A percentile compares a stretch with the other conserved stretches of the same genome.
These are phyloP conservation scores for Naganishia onofrii DNA, from an alignment of 768 basidiomycete species.

Conservation along the genomic window DNA sequence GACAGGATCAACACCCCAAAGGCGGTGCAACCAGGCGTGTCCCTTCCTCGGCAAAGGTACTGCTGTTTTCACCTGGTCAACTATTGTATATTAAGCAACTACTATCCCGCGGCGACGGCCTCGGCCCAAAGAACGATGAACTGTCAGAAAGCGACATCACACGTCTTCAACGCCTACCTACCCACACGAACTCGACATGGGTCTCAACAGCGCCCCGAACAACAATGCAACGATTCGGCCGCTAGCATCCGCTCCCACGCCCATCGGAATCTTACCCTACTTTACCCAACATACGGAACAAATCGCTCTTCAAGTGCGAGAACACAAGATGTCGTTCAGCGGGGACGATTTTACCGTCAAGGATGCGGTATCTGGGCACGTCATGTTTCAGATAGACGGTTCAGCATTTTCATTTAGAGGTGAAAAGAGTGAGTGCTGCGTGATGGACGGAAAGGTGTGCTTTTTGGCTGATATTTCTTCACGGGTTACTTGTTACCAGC, in stretches of 20 bases:
- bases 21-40: too few species aligned
- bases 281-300: constrained; percentile 41
- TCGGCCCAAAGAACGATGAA: too few species aligned
- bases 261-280: constrained; percentile 44
- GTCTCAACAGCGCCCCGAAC: constrained; percentile 33
- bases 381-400: constrained; percentile 40
- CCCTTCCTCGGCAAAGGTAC: too few species aligned
- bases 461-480: constrained; percentile 32
- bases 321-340: constrained; percentile 46
- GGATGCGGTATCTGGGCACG: constrained; percentile 40
- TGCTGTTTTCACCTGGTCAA: too few species aligned
- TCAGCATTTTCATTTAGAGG: constrained; percentile 44
- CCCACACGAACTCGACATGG: constrained; percentile 38
- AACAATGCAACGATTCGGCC: constrained; percentile 29
- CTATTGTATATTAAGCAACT: too few species aligned
- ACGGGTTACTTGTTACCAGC: too few species aligned
- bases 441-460: not conserved
- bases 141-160: constrained; percentile 9
- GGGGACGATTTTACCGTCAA: constrained; percentile 51
- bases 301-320: constrained; percentile 47
- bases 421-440: constrained; percentile 43
- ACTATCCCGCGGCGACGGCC: too few species aligned
- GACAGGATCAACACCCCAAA: too few species aligned
- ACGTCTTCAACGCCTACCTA: too few species aligned
- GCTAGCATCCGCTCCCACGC: constrained; percentile 41